Percentiles rank a stretch among this genome's conserved stretches.
Evolutionary conservation across 306 rosid genomes (phyloP).

Genomic region (Lathyrus tuberosus): DNA sequence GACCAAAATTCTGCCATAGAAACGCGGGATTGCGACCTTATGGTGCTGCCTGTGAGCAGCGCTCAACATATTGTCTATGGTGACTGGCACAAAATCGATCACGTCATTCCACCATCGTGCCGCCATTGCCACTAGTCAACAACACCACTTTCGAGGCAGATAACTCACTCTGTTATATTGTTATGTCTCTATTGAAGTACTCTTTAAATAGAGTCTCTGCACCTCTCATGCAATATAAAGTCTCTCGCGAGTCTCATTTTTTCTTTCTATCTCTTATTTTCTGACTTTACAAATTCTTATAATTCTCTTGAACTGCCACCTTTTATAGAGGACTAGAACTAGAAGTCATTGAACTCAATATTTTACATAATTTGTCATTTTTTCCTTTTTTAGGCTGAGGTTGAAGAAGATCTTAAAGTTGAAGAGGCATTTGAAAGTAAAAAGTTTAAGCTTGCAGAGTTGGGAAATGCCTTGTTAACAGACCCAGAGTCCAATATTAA

Average conservation of each 20-base stretch:
- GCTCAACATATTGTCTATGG: neutral
- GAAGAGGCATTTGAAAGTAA: slow-evolving; percentile 85
- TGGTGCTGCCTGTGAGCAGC: neutral
- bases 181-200: neutral
- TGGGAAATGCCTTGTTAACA: slow-evolving; percentile 74
- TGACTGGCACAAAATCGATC: neutral
- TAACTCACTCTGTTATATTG: neutral
- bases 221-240: neutral
- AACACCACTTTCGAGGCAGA: neutral
- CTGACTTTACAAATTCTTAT: slow-evolving; percentile 1
- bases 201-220: neutral
- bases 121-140: neutral
- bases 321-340: neutral
- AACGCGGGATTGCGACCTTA: neutral
- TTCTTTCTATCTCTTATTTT: slow-evolving; percentile 1
- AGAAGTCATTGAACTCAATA: slow-evolving; percentile 19
- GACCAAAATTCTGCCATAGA: neutral
- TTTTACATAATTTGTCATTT: slow-evolving; percentile 26
- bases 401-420: slow-evolving; percentile 76
- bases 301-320: slow-evolving; percentile 25
- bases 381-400: slow-evolving; percentile 72
- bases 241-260: neutral
- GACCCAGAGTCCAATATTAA: slow-evolving; percentile 91
- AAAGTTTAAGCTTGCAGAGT: slow-evolving; percentile 89
- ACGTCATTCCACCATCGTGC: neutral